Base-by-base conservation (phyloP, 805 yeast genomes). In the Jamesozyma rosinii region DNA sequence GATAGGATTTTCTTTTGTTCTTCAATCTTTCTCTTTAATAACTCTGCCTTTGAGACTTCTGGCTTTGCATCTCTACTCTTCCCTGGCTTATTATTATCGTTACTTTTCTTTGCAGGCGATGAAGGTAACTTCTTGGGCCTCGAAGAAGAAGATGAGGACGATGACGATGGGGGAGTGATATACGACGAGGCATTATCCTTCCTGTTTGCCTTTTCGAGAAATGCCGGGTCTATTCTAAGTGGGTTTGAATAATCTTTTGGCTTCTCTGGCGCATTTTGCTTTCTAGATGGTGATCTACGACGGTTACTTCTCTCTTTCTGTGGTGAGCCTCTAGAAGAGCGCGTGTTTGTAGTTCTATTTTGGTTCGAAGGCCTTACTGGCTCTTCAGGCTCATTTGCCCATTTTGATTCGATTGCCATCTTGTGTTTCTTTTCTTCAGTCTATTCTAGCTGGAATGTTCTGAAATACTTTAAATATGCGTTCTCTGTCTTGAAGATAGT, bases 341-440 rank as follows among this genome's bases (percentile, higher is more conserved):
- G 29, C 6, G 29, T 24, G 11, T 24, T 24, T 6, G 6, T 24
- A 11, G 29, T 8, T 8, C 29, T 6, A 11, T 24, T 24, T 24
- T 24, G 29, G 29, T 11, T 24, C 11, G 29, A 24, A 24, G 29
- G 10, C 26, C 22, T 19, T 21, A 22, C 19, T 15, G 46, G 40
- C 18, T 35, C 37, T 30, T 42, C 44, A 21, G 40, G 42, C 15
- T 44, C 55, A 35, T 50, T 53, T 11, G 62, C 62, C 63, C 63
- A 59, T 44, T 44, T 57, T 3, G 63, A 58, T 39, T 56, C 60
- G 32, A 58, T 38, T 11, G 49, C 53, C 61, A 56, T 56, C 19
- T 30, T 33, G 6, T 31, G n/a, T 13, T 31, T 31, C n/a, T 14
- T 31, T 11, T 31, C n/a, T n/a, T n/a, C n/a, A n/a, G n/a, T n/a